Conservation (phyloP, 2,329 filamentous ascomycete genomes). For the Ustulina deusta region DNA sequence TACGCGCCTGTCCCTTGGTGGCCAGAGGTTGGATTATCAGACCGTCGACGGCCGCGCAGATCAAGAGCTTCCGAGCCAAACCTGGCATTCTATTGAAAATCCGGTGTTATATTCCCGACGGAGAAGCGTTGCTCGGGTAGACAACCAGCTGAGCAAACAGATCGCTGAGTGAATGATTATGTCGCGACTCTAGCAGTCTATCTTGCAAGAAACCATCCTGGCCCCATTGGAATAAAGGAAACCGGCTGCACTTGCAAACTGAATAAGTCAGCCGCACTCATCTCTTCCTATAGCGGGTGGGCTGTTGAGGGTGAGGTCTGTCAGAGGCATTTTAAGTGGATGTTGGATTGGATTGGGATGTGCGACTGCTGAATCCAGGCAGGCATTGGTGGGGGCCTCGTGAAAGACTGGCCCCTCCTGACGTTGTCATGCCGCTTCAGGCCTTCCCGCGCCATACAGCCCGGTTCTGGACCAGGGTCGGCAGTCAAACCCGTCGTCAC, state of each 20-base stretch:
- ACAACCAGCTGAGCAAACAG: slow-evolving; percentile 7
- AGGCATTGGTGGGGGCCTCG: slow-evolving; percentile 35
- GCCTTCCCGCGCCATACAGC: slow-evolving; percentile 9
- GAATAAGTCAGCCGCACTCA: not conserved
- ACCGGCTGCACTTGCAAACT: not conserved
- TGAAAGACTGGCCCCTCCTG: slow-evolving; percentile 31
- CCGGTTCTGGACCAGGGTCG: not conserved
- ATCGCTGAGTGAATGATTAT: not conserved
- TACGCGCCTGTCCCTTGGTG: slow-evolving; percentile 62
- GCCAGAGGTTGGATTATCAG: slow-evolving; percentile 81
- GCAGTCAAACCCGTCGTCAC: slow-evolving; percentile 22
- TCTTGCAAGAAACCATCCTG: not conserved
- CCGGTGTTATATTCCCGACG: slow-evolving; percentile 32
- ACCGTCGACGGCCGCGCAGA: slow-evolving; percentile 85
- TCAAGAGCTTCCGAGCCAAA: slow-evolving; percentile 81
- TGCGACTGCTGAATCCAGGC: not conserved
- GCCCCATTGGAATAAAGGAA: not conserved
- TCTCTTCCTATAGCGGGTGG: not conserved
- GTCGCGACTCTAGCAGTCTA: not conserved
- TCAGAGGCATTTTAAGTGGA: not conserved
- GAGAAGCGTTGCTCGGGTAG: slow-evolving; percentile 11
- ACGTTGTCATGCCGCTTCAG: slow-evolving; percentile 38
- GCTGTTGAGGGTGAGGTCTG: slow-evolving; percentile 2
- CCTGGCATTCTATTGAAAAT: slow-evolving; percentile 67
- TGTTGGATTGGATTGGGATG: not conserved